phyloP scores from a whole-genome alignment of 192 early-diverging fungal species.

The Coemansia sp. region DNA sequence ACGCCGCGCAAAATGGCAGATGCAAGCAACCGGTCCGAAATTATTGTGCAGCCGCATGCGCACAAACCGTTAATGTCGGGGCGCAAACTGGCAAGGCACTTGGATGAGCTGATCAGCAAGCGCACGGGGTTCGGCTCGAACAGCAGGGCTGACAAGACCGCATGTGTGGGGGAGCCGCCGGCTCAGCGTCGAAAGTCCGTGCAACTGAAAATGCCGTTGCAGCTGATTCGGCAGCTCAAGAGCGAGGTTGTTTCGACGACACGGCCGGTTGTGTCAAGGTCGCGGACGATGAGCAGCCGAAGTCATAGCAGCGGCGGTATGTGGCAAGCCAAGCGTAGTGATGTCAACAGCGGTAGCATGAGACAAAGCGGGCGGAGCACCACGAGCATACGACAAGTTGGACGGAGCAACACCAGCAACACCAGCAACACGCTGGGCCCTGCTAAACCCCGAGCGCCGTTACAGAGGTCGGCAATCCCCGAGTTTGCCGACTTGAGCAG shows the following conservation, averaged over 20 bases:
- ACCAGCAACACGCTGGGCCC: neutral
- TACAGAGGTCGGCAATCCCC: conserved; percentile 7
- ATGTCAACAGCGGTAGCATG: neutral
- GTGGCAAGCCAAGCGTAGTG: neutral
- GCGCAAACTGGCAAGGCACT: conserved; percentile 41
- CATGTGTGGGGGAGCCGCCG: neutral
- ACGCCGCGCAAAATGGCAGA: conserved; percentile 24
- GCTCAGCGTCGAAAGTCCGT: conserved; percentile 11
- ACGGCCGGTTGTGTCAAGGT: conserved; percentile 6
- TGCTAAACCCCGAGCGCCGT: neutral
- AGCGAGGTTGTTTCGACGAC: conserved; percentile 44
- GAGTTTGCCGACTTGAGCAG: conserved; percentile 13
- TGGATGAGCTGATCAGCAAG: conserved; percentile 44
- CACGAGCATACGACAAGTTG: neutral
- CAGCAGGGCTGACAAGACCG: neutral
- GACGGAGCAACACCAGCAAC: neutral
- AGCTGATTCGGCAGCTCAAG: conserved; percentile 44
- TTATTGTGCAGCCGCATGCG: conserved; percentile 41
- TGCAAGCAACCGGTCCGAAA: conserved; percentile 33
- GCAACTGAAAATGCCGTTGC: conserved; percentile 36
- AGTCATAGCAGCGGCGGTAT: conserved; percentile 8
- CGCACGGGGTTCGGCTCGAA: neutral
- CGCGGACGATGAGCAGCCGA: conserved; percentile 12
- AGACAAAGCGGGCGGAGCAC: conserved; percentile 5
- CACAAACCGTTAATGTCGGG: conserved; percentile 12